Conservation (phyloP, 2,329 filamentous ascomycete genomes). For the Colletotrichum sp. region DNA sequence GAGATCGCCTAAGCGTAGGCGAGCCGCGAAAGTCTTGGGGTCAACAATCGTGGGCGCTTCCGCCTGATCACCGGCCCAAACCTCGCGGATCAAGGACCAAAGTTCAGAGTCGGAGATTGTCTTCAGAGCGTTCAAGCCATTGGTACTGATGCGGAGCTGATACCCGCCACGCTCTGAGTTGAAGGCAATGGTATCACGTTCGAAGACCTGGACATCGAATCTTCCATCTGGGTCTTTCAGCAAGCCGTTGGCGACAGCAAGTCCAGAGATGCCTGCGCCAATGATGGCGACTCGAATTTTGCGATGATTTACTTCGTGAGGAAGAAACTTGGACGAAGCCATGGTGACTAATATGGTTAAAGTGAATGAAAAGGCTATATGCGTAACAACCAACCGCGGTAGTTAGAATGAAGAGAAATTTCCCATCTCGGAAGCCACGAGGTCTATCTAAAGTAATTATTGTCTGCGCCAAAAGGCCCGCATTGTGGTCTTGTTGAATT, state of each 20-base stretch:
- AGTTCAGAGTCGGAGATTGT: neutral
- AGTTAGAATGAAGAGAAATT: neutral
- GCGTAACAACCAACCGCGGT: neutral
- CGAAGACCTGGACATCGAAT: neutral
- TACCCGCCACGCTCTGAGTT: neutral
- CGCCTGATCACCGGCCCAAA: neutral
- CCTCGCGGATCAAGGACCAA: neutral
- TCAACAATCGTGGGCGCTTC: neutral
- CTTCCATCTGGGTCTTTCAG: neutral
- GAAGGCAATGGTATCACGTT: neutral
- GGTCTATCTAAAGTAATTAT: too few relatives aligned
- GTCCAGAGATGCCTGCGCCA: neutral
- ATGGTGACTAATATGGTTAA: neutral
- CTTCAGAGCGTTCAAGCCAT: neutral
- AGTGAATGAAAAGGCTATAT: neutral
- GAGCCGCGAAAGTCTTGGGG: neutral
- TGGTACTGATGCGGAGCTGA: neutral
- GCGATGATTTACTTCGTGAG: neutral
- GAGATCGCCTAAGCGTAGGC: neutral
- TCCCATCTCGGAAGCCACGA: too few relatives aligned
- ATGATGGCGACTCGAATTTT: neutral
- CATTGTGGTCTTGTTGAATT: too few relatives aligned
- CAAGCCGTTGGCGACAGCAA: neutral
- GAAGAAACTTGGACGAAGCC: neutral
- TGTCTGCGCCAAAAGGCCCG: too few relatives aligned